Conservation (phyloP, 164 flowering plant genomes). For the Vitis riparia region DNA sequence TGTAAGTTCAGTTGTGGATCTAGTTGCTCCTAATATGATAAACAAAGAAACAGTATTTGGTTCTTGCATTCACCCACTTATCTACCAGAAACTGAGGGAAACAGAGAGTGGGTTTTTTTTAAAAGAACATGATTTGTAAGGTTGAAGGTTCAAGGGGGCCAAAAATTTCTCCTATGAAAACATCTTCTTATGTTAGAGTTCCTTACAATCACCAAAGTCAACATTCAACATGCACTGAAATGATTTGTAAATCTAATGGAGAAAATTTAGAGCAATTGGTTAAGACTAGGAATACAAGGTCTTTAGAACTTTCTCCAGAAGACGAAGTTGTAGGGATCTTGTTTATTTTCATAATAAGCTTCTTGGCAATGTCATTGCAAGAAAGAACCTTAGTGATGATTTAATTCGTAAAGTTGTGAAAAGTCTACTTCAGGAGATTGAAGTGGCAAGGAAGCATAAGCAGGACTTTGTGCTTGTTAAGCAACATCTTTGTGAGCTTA, state of each 20-base stretch:
- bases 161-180: conserved; percentile 21
- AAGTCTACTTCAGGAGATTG: conserved; percentile 71
- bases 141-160: conserved; percentile 32
- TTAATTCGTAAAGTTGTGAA: conserved; percentile 57
- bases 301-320: conserved; percentile 60
- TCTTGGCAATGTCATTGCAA: conserved; percentile 46
- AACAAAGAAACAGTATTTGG: conserved; percentile 17
- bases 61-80: conserved; percentile 52
- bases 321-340: conserved; percentile 95
- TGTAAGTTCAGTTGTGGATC: conserved; percentile 11
- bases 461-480: conserved; percentile 87
- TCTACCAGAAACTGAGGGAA: conserved; percentile 41
- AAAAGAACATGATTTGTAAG: conserved; percentile 7
- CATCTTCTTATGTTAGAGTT: conserved; percentile 29
- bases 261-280: conserved; percentile 39
- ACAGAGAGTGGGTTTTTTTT: conserved; percentile 23
- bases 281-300: conserved; percentile 45
- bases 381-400: conserved; percentile 61
- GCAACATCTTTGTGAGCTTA: conserved; percentile 68
- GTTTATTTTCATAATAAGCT: conserved; percentile 73
- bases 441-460: conserved; percentile 42
- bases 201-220: conserved; percentile 27
- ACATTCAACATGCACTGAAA: conserved; percentile 22
- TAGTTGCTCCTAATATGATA: conserved; percentile 15
- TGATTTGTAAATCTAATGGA: conserved; percentile 19